Percentiles rank a stretch among this genome's conserved stretches.
phyloP scores from a whole-genome alignment of 73 alveolate species.

The Vitrella brassicaformis region DNA sequence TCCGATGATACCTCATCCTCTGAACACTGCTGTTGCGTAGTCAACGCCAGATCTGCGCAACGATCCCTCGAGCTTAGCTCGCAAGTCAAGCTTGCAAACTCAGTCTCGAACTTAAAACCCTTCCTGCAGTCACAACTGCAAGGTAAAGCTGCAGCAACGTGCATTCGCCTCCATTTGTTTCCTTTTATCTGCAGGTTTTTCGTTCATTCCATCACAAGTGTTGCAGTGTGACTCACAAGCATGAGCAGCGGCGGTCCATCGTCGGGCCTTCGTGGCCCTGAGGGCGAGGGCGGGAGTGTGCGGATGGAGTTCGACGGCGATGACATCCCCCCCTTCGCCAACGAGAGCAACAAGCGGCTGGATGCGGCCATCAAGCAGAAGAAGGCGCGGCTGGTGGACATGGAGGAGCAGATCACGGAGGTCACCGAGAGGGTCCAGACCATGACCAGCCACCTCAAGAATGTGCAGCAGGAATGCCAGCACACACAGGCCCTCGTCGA shows the following conservation, averaged over 20 bases:
- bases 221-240: too few species aligned
- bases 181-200: too few species aligned
- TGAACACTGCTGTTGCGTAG: too few species aligned
- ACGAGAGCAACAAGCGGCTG: slow-evolving; percentile 74
- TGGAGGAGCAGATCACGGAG: slow-evolving; percentile 66
- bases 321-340: slow-evolving; percentile 87
- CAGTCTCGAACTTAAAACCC: too few species aligned
- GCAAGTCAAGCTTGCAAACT: neutral
- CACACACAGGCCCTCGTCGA: slow-evolving; percentile 77
- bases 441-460: slow-evolving; percentile 63
- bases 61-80: neutral
- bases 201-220: too few species aligned
- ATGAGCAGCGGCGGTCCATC: too few species aligned
- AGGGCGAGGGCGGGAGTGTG: too few species aligned
- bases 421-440: slow-evolving; percentile 68
- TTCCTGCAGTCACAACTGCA: too few species aligned
- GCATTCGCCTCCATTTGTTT: too few species aligned
- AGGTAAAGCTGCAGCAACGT: too few species aligned
- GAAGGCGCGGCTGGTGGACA: slow-evolving; percentile 50
- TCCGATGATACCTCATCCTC: too few species aligned
- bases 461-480: slow-evolving; percentile 72
- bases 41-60: neutral
- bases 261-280: too few species aligned
- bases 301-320: slow-evolving; percentile 64
- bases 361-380: slow-evolving; percentile 67